Evolutionary conservation across 2,329 filamentous ascomycete species (phyloP).

Genomic region (Acarospora socialis): DNA sequence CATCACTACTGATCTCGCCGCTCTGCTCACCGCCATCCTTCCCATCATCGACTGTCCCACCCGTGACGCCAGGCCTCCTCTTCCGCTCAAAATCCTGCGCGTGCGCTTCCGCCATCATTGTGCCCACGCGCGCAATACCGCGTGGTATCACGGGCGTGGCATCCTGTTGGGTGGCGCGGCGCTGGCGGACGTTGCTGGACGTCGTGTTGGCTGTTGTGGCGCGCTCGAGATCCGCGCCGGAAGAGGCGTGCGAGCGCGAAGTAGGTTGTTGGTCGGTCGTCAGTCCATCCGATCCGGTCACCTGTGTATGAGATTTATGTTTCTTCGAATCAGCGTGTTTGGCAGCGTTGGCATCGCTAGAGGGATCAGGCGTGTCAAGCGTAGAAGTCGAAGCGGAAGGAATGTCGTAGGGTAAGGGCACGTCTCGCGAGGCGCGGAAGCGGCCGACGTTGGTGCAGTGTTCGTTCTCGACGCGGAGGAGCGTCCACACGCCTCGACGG

Average conservation of each 20-base stretch:
- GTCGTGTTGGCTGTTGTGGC: slow-evolving; percentile 4
- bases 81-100: slow-evolving; percentile 84
- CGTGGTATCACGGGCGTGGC: slow-evolving; percentile 11
- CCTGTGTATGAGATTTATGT: slow-evolving; percentile 3
- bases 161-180: slow-evolving; percentile 15
- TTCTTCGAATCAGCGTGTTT: slow-evolving; percentile 5
- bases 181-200: slow-evolving; percentile 11
- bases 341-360: too few relatives aligned
- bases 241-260: slow-evolving; percentile 4
- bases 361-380: slow-evolving; percentile 15
- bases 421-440: slow-evolving; percentile 78
- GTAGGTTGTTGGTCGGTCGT: slow-evolving; percentile 2
- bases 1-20: slow-evolving; percentile 21
- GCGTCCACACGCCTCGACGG: slow-evolving; percentile 78
- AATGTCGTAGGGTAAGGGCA: slow-evolving; percentile 66
- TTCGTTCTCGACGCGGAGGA: slow-evolving; percentile 94
- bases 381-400: slow-evolving; percentile 14
- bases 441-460: slow-evolving; percentile 84
- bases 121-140: slow-evolving; percentile 41
- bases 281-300: background rate
- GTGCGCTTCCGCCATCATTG: slow-evolving; percentile 70
- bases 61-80: slow-evolving; percentile 36
- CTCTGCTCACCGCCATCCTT: slow-evolving; percentile 21
- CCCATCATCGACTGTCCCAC: slow-evolving; percentile 22
- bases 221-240: slow-evolving; percentile 16